phyloP scores from a whole-genome alignment of 2,329 filamentous ascomycete species.

The Helotiales sp. region DNA sequence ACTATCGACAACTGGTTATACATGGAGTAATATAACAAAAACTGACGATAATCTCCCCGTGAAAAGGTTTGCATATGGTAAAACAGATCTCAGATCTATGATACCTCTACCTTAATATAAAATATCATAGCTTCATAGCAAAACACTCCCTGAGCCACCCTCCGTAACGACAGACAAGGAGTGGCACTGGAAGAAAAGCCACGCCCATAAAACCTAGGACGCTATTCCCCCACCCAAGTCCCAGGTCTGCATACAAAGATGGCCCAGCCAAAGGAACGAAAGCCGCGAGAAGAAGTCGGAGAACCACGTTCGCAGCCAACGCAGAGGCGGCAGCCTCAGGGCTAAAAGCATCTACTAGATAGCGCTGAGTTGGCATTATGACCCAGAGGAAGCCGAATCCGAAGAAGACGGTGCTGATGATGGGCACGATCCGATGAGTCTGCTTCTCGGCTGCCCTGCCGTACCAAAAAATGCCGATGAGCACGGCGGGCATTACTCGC shows the following conservation, averaged over 20 bases:
- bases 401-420: constrained; percentile 55
- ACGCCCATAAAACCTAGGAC: constrained; percentile 42
- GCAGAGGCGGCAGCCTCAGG: constrained; percentile 36
- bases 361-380: constrained; percentile 32
- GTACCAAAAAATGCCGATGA: constrained; percentile 55
- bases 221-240: constrained; percentile 35
- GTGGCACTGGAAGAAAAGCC: constrained; percentile 20
- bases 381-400: constrained; percentile 43
- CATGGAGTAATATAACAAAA: constrained; percentile 7
- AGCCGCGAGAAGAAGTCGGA: constrained; percentile 32
- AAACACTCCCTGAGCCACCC: constrained; percentile 8
- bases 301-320: constrained; percentile 37
- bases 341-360: constrained; percentile 38
- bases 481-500: constrained; percentile 50
- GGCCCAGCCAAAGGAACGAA: constrained; percentile 33
- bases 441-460: constrained; percentile 55
- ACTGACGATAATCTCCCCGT: constrained; percentile 3
- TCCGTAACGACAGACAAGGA: constrained; percentile 12
- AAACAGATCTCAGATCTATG: constrained; percentile 12
- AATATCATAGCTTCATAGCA: constrained; percentile 10
- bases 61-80: constrained; percentile 7
- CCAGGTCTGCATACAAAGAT: constrained; percentile 32
- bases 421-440: constrained; percentile 57
- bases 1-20: constrained; percentile 1
- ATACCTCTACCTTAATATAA: constrained; percentile 8